These are phyloP conservation scores for Ascochyta pisi DNA, from an alignment of 2,329 filamentous ascomycete species.

Conservation along the genomic window DNA sequence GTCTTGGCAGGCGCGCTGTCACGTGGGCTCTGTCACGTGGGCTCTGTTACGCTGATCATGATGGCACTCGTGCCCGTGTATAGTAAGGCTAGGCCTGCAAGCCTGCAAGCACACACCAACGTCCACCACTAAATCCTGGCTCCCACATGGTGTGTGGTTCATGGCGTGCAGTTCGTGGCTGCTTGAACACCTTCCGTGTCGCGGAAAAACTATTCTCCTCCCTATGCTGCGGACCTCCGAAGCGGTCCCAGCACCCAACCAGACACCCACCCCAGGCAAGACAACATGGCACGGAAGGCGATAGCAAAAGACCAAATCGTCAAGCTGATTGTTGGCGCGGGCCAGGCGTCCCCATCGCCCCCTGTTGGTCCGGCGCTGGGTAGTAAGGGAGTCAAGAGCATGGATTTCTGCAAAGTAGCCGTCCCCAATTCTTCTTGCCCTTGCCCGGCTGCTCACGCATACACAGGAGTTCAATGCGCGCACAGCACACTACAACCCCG, in stretches of 20 bases:
- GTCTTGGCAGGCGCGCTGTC: conserved; percentile 10
- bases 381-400: conserved; percentile 97
- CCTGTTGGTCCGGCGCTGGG: conserved; percentile 95
- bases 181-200: not conserved
- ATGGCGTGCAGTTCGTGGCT: not conserved
- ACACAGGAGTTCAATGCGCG: conserved; percentile 92
- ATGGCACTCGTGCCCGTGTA: no score
- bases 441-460: not conserved
- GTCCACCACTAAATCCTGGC: no score
- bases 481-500: conserved; percentile 81
- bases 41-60: no score
- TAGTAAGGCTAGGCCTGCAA: no score
- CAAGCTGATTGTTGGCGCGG: conserved; percentile 96
- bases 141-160: no score
- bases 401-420: conserved; percentile 97
- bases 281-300: conserved; percentile 47
- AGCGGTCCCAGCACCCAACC: conserved; percentile 2
- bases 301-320: conserved; percentile 66
- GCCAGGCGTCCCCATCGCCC: conserved; percentile 91
- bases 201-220: conserved; percentile 8
- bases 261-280: conserved; percentile 7
- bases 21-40: not conserved
- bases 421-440: not conserved
- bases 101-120: no score
- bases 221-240: conserved; percentile 17